A percentile compares a stretch with the other conserved stretches of the same genome.
Evolutionary conservation across 2,329 filamentous ascomycete species (phyloP).

Genomic region (Scedosporium apiospermum): DNA sequence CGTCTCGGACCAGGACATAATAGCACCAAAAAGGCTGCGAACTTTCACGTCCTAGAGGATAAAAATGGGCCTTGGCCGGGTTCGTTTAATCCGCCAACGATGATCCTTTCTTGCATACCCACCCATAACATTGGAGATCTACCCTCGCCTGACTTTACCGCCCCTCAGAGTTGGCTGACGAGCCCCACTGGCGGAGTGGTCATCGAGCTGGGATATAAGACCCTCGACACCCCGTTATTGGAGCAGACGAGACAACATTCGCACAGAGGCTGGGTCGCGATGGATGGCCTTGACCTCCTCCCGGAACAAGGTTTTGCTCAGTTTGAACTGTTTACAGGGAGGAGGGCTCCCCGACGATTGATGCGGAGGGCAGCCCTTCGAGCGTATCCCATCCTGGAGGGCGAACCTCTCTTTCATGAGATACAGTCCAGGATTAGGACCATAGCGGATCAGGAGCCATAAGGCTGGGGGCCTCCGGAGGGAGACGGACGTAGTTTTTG

Average conservation of each 20-base stretch:
- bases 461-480: background rate
- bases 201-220: slow-evolving; percentile 66
- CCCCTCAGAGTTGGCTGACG: slow-evolving; percentile 60
- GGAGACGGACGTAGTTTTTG: too few relatives aligned
- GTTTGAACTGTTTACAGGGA: slow-evolving; percentile 71
- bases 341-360: slow-evolving; percentile 38
- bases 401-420: slow-evolving; percentile 27
- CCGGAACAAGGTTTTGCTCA: slow-evolving; percentile 75
- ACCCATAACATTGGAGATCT: slow-evolving; percentile 55
- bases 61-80: slow-evolving; percentile 61
- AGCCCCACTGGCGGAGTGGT: slow-evolving; percentile 69
- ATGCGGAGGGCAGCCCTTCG: slow-evolving; percentile 59
- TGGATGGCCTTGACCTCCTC: slow-evolving; percentile 67
- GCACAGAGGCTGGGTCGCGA: slow-evolving; percentile 59
- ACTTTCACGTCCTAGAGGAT: slow-evolving; percentile 49
- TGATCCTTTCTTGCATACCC: slow-evolving; percentile 47
- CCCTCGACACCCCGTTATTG: slow-evolving; percentile 61
- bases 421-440: slow-evolving; percentile 29
- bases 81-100: slow-evolving; percentile 43
- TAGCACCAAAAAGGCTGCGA: slow-evolving; percentile 14
- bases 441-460: slow-evolving; percentile 30
- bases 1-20: slow-evolving; percentile 27
- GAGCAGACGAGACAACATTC: slow-evolving; percentile 54
- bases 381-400: slow-evolving; percentile 32
- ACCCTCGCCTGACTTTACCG: slow-evolving; percentile 59